Conservation (phyloP, 1,139 yeast genomes). For the Magnusiomyces paraingens region DNA sequence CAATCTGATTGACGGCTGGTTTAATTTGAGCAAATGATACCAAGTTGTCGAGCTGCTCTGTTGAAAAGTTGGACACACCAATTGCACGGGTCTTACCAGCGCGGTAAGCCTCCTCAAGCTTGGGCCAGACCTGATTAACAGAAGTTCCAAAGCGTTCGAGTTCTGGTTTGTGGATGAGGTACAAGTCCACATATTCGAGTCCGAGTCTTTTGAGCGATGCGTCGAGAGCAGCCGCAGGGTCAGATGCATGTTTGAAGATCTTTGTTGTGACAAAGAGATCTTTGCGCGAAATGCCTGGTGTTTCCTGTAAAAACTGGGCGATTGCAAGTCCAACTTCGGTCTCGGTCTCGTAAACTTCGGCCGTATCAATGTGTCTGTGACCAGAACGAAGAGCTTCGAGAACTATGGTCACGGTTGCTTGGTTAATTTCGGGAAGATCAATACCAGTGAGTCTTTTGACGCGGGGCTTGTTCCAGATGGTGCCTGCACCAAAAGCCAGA, state of each 20-base stretch:
- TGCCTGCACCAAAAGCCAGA: conserved; percentile 55
- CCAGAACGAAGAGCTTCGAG: conserved; percentile 44
- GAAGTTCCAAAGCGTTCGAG: conserved; percentile 41
- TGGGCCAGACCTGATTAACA: conserved; percentile 51
- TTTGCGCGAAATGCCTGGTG: conserved; percentile 40
- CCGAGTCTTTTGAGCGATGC: conserved; percentile 45
- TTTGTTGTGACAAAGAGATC: conserved; percentile 47
- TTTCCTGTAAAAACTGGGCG: conserved; percentile 28
- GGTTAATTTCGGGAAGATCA: conserved; percentile 30
- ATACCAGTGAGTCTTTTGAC: too few species aligned
- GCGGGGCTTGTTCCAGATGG: conserved; percentile 44
- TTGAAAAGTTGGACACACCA: conserved; percentile 59
- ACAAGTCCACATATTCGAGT: conserved; percentile 62
- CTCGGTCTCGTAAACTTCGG: conserved; percentile 57
- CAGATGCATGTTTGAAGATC: conserved; percentile 29
- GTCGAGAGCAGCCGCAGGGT: conserved; percentile 48
- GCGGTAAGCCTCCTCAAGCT: conserved; percentile 41
- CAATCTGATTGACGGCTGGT: conserved; percentile 67
- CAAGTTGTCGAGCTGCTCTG: conserved; percentile 44
- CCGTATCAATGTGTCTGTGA: conserved; percentile 55
- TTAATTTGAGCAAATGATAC: conserved; percentile 40
- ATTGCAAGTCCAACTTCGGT: conserved; percentile 50
- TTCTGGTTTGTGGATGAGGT: conserved; percentile 62
- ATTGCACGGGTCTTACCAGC: conserved; percentile 49
- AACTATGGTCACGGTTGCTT: conserved; percentile 40